Conservation (phyloP, 2,329 filamentous ascomycete species). For the Albophoma yamanashiensis region DNA sequence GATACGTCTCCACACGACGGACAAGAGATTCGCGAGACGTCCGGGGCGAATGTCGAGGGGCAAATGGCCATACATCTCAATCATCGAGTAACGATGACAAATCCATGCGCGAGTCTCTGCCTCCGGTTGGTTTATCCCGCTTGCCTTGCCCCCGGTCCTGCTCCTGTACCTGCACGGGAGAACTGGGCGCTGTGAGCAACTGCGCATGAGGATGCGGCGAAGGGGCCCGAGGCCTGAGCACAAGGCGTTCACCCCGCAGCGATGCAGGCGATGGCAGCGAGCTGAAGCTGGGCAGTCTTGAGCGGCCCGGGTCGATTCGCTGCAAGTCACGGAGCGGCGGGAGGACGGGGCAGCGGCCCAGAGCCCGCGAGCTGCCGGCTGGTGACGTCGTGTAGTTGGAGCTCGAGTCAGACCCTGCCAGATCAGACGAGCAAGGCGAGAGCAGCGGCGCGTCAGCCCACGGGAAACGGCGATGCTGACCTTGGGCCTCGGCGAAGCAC, state of each 20-base stretch:
- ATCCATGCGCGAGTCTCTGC: neutral
- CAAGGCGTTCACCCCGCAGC: neutral
- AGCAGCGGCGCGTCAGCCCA: slow-evolving; percentile 23
- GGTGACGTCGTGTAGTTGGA: slow-evolving; percentile 2
- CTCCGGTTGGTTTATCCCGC: neutral
- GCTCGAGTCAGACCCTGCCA: neutral
- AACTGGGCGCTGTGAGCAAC: neutral
- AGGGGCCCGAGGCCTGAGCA: neutral
- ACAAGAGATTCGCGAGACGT: too few species aligned
- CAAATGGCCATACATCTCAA: neutral
- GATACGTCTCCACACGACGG: too few species aligned
- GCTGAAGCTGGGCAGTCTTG: neutral
- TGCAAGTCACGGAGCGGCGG: slow-evolving; percentile 1
- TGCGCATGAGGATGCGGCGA: neutral
- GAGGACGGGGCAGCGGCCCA: neutral
- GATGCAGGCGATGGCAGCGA: neutral
- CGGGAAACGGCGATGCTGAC: slow-evolving; percentile 8
- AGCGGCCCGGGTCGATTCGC: neutral
- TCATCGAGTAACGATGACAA: neutral
- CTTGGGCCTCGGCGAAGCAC: slow-evolving; percentile 7
- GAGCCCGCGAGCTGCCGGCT: neutral
- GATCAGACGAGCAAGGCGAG: slow-evolving; percentile 25
- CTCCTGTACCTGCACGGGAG: neutral
- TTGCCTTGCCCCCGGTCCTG: neutral
- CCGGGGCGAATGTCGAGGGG: too few species aligned